phyloP scores from a whole-genome alignment of 768 basidiomycete genomes.

The Russula earlei region DNA sequence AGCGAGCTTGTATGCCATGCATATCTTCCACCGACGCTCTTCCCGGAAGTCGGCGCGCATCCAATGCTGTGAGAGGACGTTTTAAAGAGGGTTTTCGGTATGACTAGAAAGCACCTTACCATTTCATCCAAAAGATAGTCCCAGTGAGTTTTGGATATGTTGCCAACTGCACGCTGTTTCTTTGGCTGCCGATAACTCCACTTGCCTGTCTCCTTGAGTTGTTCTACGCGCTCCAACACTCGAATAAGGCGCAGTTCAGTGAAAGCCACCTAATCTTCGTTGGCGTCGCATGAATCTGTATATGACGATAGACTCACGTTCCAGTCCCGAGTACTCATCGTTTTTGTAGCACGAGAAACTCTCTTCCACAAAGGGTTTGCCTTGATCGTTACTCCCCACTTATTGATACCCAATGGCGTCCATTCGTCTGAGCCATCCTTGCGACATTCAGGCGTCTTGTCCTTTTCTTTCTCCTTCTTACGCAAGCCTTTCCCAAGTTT shows the following conservation, averaged over 20 bases:
- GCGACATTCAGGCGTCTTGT: slow-evolving; percentile 30
- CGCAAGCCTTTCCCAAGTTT: slow-evolving; percentile 38
- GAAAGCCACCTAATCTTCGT: slow-evolving; percentile 52
- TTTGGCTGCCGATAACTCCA: slow-evolving; percentile 97
- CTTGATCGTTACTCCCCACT: slow-evolving; percentile 59
- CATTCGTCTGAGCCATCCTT: slow-evolving; percentile 47
- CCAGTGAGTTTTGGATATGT: slow-evolving; percentile 79
- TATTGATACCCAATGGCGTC: slow-evolving; percentile 50
- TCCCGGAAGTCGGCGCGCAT: slow-evolving; percentile 93
- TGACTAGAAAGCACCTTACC: slow-evolving; percentile 39
- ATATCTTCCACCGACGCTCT: slow-evolving; percentile 87
- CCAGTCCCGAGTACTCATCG: slow-evolving; percentile 75
- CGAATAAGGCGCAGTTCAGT: slow-evolving; percentile 69
- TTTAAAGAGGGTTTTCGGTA: neutral
- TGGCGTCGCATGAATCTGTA: neutral
- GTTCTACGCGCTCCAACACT: slow-evolving; percentile 77
- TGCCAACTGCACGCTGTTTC: slow-evolving; percentile 76
- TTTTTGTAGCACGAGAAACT: slow-evolving; percentile 64
- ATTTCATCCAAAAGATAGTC: slow-evolving; percentile 96
- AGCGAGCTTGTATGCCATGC: slow-evolving; percentile 73
- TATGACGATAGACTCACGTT: slow-evolving; percentile 40
- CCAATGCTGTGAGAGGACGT: slow-evolving; percentile 64
- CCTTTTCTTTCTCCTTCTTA: slow-evolving; percentile 43
- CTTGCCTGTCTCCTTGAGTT: slow-evolving; percentile 62
- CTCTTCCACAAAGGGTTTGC: slow-evolving; percentile 71